These are phyloP conservation scores for Theileria luwenshuni DNA, from an alignment of 169 alveolate species.

Conservation along the genomic window DNA sequence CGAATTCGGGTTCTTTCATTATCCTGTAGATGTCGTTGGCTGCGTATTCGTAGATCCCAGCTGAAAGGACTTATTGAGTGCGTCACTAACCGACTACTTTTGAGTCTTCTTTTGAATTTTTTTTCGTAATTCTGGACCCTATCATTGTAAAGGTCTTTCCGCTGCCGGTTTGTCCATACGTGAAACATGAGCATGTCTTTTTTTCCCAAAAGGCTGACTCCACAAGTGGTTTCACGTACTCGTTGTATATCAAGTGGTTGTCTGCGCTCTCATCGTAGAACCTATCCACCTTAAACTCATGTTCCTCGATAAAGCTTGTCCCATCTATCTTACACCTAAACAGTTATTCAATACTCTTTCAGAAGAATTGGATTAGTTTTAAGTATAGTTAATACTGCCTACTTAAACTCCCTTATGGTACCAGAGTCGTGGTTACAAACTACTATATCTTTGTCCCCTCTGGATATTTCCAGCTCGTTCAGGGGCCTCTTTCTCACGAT, in stretches of 20 bases:
- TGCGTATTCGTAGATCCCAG: constrained; percentile 93
- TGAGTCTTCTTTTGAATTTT: not conserved
- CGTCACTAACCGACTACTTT: constrained; percentile 20
- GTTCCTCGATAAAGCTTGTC: constrained; percentile 90
- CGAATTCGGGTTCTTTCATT: constrained; percentile 74
- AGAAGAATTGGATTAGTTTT: not conserved
- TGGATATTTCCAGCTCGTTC: constrained; percentile 85
- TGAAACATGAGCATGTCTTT: constrained; percentile 94
- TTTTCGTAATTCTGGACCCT: constrained; percentile 82
- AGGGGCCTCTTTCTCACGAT: constrained; percentile 95
- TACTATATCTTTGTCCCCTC: constrained; percentile 91
- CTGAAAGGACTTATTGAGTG: not conserved
- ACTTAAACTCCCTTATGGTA: constrained; percentile 68
- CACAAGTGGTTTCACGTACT: constrained; percentile 90
- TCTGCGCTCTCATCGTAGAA: constrained; percentile 85
- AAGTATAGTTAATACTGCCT: constrained; percentile 2
- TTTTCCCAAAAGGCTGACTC: constrained; percentile 89
- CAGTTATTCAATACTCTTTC: too few relatives aligned
- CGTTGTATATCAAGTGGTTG: constrained; percentile 85
- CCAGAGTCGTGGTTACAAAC: constrained; percentile 76
- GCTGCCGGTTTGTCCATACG: constrained; percentile 97
- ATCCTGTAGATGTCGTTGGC: constrained; percentile 89
- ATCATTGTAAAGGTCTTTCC: constrained; percentile 98
- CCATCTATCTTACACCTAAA: constrained; percentile 83
- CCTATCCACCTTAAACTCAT: constrained; percentile 89